Base-by-base conservation (phyloP, 2,329 filamentous ascomycete genomes). In the Stachybotrys echinatus region DNA sequence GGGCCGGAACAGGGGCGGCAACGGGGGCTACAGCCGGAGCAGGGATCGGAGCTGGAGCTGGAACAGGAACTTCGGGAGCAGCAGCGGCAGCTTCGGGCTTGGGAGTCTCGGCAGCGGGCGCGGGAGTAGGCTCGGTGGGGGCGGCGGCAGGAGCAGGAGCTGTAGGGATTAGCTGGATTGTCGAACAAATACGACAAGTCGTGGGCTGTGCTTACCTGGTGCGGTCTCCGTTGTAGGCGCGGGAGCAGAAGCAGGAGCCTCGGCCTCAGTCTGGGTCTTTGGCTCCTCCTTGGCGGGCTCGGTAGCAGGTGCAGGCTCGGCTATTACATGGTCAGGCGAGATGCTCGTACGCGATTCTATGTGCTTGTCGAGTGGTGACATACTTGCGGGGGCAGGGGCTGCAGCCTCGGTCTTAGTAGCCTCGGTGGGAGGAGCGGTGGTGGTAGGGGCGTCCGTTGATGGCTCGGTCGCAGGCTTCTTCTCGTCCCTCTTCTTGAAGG, bases 401-500 rank as follows among this genome's bases (percentile, higher is more conserved):
- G 62, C 55, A 42, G 61, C 59, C 58, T 70, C 66, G 6, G 69
- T 65, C 61, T 66, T 69, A 50, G 66, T 64, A 10, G 65, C 56
- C 49, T 65, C 65, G n/a, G 62, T 23, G 23, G 38, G 38, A 34
- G 27, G 27, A 18, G 17, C 38, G 38, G 38, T 64, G 38, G 57
- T 54, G 4, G 53, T 61, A 31, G 57, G 55, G 21, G 60, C 54
- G 37, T 56, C 54, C 4, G 53, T 61, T 31, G 57, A 56, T 20
- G 60, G 54, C 55, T 67, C 53, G 23, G 43, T 44, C 19, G 58
- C 52, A 38, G 53, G 31, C 46, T 52, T 37, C 58, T 67, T 67
- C 58, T 72, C 60, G 40, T 52, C 48, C 67, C 71, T 75, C 65
- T 74, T 77, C 66, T 74, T 76, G 69, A 79, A 76, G 65, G 70